A percentile compares a stretch with the other conserved stretches of the same genome.
Evolutionary conservation across 1,284 basidiomycete genomes (phyloP).

Genomic region (Puccinia sorghi): DNA sequence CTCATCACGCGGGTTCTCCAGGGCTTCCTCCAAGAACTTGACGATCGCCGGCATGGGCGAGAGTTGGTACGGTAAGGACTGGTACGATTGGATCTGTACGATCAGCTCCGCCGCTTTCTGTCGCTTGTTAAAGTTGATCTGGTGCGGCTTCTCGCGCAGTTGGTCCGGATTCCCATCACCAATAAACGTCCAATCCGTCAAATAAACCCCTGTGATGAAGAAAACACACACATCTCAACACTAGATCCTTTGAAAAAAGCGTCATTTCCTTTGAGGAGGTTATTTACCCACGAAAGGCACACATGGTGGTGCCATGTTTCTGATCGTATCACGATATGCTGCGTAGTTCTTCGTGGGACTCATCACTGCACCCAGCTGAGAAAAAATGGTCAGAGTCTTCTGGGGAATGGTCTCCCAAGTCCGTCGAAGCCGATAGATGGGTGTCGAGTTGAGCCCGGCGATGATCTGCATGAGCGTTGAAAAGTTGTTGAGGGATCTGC

Average conservation of each 20-base stretch:
- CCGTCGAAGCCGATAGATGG: constrained; percentile 84
- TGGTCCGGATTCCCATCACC: constrained; percentile 94
- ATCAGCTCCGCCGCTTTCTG: constrained; percentile 92
- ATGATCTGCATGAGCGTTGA: constrained; percentile 94
- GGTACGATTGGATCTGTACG: constrained; percentile 93
- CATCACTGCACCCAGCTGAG: constrained; percentile 77
- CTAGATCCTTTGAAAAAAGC: background rate
- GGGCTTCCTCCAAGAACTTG: constrained; percentile 73
- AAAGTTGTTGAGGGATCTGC: constrained; percentile 86
- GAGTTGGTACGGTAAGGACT: constrained; percentile 85
- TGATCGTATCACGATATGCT: constrained; percentile 82
- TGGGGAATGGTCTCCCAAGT: constrained; percentile 79
- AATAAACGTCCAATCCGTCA: constrained; percentile 93
- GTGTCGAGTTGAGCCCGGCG: constrained; percentile 90
- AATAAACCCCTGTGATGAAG: constrained; percentile 73
- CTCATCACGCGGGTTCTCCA: constrained; percentile 64
- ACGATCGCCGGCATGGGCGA: constrained; percentile 69
- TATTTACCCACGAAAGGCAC: constrained; percentile 90
- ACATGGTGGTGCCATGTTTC: constrained; percentile 84
- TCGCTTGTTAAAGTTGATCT: constrained; percentile 96
- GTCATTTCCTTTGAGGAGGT: constrained; percentile 1
- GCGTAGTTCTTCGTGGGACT: constrained; percentile 90
- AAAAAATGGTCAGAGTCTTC: constrained; percentile 60
- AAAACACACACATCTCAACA: background rate
- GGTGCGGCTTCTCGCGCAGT: constrained; percentile 64